Conservation (phyloP, 129 eudicot genomes). For the Flaveria brownii region DNA sequence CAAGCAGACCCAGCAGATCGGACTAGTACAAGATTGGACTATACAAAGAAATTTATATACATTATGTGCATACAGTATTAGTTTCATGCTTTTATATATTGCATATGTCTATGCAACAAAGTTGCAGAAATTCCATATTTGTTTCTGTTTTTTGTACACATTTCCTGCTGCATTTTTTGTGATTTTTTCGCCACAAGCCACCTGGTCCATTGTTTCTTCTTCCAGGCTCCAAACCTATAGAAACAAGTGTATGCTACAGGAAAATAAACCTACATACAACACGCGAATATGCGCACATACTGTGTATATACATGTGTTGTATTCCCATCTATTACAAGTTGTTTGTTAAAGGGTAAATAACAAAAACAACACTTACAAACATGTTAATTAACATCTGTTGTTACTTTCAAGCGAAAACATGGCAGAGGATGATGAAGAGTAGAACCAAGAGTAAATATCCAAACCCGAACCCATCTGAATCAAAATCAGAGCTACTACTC, state of each 20-base stretch:
- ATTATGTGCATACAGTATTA: not conserved
- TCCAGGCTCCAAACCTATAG: not conserved
- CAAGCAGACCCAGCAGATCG: no score
- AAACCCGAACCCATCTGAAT: constrained; percentile 44
- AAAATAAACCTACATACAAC: not conserved
- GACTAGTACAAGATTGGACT: no score
- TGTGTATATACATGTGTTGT: no score
- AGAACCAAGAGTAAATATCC: constrained; percentile 47
- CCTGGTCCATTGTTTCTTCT: not conserved
- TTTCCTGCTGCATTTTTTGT: no score
- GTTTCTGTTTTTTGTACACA: no score
- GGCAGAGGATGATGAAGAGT: constrained; percentile 43
- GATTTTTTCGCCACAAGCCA: not conserved
- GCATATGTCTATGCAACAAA: not conserved
- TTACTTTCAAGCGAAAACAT: constrained; percentile 23
- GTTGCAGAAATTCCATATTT: no score
- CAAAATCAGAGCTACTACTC: constrained; percentile 24
- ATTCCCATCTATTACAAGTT: no score
- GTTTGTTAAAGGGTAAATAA: no score
- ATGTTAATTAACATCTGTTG: no score
- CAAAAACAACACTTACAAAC: no score
- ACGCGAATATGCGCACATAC: not conserved
- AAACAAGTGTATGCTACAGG: no score
- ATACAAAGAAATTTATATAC: not conserved
- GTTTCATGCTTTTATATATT: not conserved